Percentiles rank a stretch among this genome's conserved stretches.
These are phyloP conservation scores for Aspergillus asperescens DNA, from an alignment of 495 filamentous ascomycete genomes.

Conservation along the genomic window DNA sequence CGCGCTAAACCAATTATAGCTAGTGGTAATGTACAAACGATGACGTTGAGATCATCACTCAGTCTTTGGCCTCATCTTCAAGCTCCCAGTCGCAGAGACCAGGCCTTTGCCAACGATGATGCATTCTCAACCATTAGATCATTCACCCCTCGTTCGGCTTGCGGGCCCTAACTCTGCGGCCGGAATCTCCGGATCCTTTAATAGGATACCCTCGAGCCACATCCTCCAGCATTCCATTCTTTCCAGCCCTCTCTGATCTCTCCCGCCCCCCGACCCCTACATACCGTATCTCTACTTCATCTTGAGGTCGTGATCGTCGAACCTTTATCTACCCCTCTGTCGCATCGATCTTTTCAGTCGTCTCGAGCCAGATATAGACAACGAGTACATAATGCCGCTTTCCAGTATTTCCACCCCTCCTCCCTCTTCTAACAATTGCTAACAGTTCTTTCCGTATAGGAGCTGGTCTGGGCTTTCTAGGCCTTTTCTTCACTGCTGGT, in stretches of 20 bases:
- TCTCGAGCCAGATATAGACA: neutral
- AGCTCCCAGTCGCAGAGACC: neutral
- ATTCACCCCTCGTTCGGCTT: constrained; percentile 18
- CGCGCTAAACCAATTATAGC: constrained; percentile 15
- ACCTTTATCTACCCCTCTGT: neutral
- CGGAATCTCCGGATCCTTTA: constrained; percentile 24
- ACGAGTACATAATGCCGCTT: constrained; percentile 24
- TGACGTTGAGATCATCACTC: constrained; percentile 32
- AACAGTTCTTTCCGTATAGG: constrained; percentile 26
- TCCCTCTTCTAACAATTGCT: neutral
- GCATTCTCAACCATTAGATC: constrained; percentile 28
- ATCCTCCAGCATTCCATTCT: constrained; percentile 9
- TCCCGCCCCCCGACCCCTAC: neutral
- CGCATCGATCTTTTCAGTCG: neutral
- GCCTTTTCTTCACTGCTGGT: constrained; percentile 70
- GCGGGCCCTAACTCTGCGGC: neutral
- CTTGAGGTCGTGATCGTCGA: constrained; percentile 7
- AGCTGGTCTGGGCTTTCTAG: constrained; percentile 49
- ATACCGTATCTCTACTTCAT: constrained; percentile 3
- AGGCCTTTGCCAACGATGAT: constrained; percentile 17
- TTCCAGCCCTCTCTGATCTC: neutral
- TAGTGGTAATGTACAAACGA: constrained; percentile 26
- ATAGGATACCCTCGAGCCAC: constrained; percentile 12
- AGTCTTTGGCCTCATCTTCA: constrained; percentile 2
- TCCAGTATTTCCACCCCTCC: constrained; percentile 27